phyloP scores from a whole-genome alignment of 345 rosid species.

The Rhodamnia argentea region DNA sequence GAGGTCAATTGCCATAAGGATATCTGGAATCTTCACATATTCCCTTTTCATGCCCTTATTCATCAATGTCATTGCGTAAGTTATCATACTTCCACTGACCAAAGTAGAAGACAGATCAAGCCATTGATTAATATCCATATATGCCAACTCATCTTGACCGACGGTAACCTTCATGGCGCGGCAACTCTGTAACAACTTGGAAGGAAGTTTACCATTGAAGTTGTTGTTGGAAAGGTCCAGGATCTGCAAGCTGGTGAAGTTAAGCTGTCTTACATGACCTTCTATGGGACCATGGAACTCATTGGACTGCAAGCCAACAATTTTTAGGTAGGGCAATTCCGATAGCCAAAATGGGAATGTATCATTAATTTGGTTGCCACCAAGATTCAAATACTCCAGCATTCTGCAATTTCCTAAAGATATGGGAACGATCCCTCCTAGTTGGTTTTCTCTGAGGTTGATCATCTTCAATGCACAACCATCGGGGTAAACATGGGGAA shows the following conservation, averaged over 20 bases:
- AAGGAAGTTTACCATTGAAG: not conserved
- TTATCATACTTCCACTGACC: rapidly evolving
- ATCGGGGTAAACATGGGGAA: rapidly evolving
- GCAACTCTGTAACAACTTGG: not conserved
- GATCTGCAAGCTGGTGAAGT: not conserved
- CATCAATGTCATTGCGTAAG: not conserved
- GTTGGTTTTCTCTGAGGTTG: not conserved
- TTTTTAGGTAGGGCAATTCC: not conserved
- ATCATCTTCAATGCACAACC: not conserved
- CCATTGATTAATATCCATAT: rapidly evolving
- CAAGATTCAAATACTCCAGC: not conserved
- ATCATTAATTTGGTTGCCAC: not conserved
- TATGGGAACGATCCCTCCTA: not conserved
- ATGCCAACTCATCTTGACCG: not conserved
- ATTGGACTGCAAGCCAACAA: not conserved
- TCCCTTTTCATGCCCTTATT: not conserved
- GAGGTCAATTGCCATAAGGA: not conserved
- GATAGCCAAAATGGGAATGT: not conserved
- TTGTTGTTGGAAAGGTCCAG: not conserved
- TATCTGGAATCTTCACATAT: rapidly evolving
- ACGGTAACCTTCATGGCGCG: not conserved
- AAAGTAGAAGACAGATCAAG: rapidly evolving
- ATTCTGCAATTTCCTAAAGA: not conserved
- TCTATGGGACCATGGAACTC: not conserved
- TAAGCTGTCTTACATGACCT: rapidly evolving